These are phyloP conservation scores for Neostapfia colusana DNA, from an alignment of 176 grass and related monocot species.

Conservation along the genomic window DNA sequence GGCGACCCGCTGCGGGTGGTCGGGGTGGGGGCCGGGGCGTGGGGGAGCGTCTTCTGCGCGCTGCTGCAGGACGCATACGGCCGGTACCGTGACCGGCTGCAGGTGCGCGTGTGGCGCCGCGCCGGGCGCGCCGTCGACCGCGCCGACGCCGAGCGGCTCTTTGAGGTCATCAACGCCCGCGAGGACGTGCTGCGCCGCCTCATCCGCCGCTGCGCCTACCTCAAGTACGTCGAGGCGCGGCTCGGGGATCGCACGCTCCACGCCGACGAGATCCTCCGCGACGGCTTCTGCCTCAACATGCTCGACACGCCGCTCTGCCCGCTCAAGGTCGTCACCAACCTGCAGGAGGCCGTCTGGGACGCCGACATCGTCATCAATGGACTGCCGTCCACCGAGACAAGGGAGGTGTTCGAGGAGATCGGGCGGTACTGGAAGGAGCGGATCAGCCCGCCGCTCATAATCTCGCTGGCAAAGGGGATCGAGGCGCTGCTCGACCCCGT, in stretches of 20 bases:
- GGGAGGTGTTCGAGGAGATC: slow-evolving; percentile 82
- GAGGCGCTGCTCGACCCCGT: slow-evolving; percentile 77
- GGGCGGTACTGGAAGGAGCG: slow-evolving; percentile 87
- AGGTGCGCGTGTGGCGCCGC: slow-evolving; percentile 82
- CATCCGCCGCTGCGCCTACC: slow-evolving; percentile 73
- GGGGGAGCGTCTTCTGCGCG: slow-evolving; percentile 86
- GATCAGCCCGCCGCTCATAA: slow-evolving; percentile 58
- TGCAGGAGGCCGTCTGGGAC: slow-evolving; percentile 98
- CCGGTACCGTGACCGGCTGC: slow-evolving; percentile 69
- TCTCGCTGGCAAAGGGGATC: slow-evolving; percentile 95
- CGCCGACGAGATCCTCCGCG: slow-evolving; percentile 88
- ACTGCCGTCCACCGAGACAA: slow-evolving; percentile 84
- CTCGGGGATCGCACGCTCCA: slow-evolving; percentile 84
- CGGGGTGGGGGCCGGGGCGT: slow-evolving; percentile 80
- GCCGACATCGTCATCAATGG: slow-evolving; percentile 91
- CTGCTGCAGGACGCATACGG: slow-evolving; percentile 92
- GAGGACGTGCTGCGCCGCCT: slow-evolving; percentile 76
- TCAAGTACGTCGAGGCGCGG: slow-evolving; percentile 88
- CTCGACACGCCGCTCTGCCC: slow-evolving; percentile 90
- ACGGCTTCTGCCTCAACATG: slow-evolving; percentile 96
- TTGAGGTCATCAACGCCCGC: slow-evolving; percentile 91
- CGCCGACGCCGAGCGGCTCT: slow-evolving; percentile 78
- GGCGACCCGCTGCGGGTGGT: slow-evolving; percentile 67
- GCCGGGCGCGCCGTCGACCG: slow-evolving; percentile 72
- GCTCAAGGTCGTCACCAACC: slow-evolving; percentile 94